Evolutionary conservation across 208 protist species (phyloP), one percentile per base, ranked within the genome.

Genomic region (Crithidia bombi): DNA sequence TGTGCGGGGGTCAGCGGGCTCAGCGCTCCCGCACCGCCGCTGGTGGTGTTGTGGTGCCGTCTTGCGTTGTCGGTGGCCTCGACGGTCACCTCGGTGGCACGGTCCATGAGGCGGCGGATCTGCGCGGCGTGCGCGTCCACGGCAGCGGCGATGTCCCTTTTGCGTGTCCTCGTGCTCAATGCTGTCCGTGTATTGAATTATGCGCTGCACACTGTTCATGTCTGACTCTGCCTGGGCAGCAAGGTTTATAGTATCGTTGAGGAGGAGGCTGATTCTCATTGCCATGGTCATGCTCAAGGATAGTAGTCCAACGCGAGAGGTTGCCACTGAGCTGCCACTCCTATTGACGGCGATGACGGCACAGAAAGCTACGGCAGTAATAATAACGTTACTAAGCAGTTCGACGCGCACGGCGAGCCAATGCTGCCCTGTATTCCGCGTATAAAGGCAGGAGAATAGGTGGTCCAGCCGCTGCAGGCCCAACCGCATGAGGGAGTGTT

Each of bases 331-430:
- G 7, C 9, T 25, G 7, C 55, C n/a, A 62, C 44, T 38, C 73
- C 75, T 0, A 46, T 33, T 9, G 75, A 49, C 49, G 77, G 62
- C 46, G 54, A 57, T 15, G 80, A 55, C 12, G 89, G 39, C 14
- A 90, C 82, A 19, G 79, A 83, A 26, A 76, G 19, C 5, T 73
- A 38, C 26, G 83, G 75, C 4, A 92, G 66, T 57, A 2, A 89
- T 71, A 2, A 98, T 66, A 23, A 84, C 21, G 55, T 71, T 90
- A 56, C 87, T 92, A 17, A 98, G 61, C 7, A 90, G 66, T 69
- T 98, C 93, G 10, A 98, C 67, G 12, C 97, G 82, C 17, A 98
- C 75, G 12, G 69, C 74, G 5, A 98, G 76, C 97, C 97, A 98
- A 15, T 90, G 73, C 38, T 91, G 69, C 71, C 21, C 83, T 66